phyloP scores from a whole-genome alignment of 352 stramenopile species.

The Globisporangium apiculatum region DNA sequence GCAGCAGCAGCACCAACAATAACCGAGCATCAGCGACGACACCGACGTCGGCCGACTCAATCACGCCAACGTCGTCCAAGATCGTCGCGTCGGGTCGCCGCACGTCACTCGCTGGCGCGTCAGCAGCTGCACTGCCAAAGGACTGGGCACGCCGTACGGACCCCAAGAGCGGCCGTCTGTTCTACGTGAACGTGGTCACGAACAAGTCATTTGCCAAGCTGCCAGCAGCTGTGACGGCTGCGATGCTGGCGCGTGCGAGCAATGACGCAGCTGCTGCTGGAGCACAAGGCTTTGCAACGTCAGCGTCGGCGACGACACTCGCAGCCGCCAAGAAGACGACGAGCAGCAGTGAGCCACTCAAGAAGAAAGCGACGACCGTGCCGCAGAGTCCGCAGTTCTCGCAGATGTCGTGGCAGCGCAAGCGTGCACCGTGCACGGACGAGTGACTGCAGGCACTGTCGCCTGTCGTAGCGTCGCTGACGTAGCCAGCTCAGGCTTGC shows the following conservation, averaged over 20 bases:
- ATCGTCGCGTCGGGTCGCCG: conserved; percentile 10
- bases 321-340: neutral
- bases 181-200: conserved; percentile 81
- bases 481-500: neutral
- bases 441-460: conserved; percentile 16
- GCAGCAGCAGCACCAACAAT: conserved; percentile 3
- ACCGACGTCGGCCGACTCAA: conserved; percentile 27
- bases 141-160: conserved; percentile 74
- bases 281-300: neutral
- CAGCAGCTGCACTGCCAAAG: conserved; percentile 46
- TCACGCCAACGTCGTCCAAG: conserved; percentile 30
- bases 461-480: too few relatives aligned
- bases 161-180: conserved; percentile 68
- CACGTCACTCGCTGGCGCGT: conserved; percentile 16
- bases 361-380: conserved; percentile 44
- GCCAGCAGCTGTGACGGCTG: conserved; percentile 62
- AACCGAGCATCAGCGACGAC: conserved; percentile 9
- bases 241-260: conserved; percentile 24
- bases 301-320: conserved; percentile 3
- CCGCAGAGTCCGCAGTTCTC: conserved; percentile 72
- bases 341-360: conserved; percentile 5
- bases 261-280: neutral
- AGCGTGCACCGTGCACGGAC: conserved; percentile 26
- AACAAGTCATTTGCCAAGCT: conserved; percentile 76
- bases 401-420: conserved; percentile 81